Evolutionary conservation across 345 rosid species (phyloP), one percentile per base, ranked within the genome.

Genomic region (Stellera chamaejasme): DNA sequence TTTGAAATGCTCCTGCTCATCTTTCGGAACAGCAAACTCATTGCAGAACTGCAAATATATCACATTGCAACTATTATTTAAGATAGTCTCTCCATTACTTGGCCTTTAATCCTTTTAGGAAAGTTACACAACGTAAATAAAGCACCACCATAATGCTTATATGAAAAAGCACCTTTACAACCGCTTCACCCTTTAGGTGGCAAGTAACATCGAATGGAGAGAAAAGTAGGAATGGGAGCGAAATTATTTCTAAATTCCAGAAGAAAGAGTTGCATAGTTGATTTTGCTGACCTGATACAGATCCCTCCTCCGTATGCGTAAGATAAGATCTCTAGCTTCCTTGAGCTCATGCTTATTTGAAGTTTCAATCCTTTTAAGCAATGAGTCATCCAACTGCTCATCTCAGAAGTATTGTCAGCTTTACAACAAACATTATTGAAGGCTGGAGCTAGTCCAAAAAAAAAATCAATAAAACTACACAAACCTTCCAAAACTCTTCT

Each of bases 401-500:
- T 55, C 27, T 69, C 28, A 57, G 28, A 51, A 43, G 8, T 36
- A 13, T 13, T 12, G 11, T 54, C 10, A 58, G 56, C 10, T 39
- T 5, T n/a, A 54, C 14, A 44, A 15, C 19, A 56, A 46, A 19
- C 5, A 61, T 15, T 11, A 6, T 44, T 47, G 52, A 57, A 61
- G 32, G 55, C 5, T 52, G 27, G 43, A 36, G 49, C 36, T 27
- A 32, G 43, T 46, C 16, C 39, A 32, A 32, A 32, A 43, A 54
- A 28, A 60, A 52, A 48, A 48, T 39, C 45, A 43, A 44, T 46
- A 15, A 25, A 56, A 48, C 54, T 52, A 51, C 58, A 14, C 1
- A 57, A 44, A 85, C 92, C 92, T 85, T 77, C 88, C 85, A 85
- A 62, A 74, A 82, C 63, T 79, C 75, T 50, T 66, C 45, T 46